phyloP scores from a whole-genome alignment of 2,329 filamentous ascomycete species.

The Penicillium expansum region DNA sequence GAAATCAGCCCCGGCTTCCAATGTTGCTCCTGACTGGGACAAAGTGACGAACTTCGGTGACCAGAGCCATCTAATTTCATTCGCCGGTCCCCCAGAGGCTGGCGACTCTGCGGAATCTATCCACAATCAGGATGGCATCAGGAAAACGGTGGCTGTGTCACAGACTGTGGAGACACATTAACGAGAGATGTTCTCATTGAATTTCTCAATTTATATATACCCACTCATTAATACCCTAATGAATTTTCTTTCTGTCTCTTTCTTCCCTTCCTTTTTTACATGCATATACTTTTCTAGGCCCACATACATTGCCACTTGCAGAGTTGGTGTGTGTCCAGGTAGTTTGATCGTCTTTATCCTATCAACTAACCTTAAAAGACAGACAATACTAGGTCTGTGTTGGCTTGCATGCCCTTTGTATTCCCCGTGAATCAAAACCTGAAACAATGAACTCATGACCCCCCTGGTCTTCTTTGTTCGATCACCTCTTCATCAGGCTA shows the following conservation, averaged over 20 bases:
- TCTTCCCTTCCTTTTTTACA: background rate
- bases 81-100: conserved; percentile 25
- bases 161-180: conserved; percentile 17
- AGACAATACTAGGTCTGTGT: background rate
- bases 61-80: conserved; percentile 34
- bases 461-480: background rate
- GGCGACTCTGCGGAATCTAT: background rate
- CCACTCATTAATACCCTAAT: conserved; percentile 5
- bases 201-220: background rate
- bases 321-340: background rate
- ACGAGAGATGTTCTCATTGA: background rate
- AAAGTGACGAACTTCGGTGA: conserved; percentile 27
- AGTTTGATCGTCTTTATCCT: background rate
- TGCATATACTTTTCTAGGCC: too few species aligned
- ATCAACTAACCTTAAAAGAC: background rate
- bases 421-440: background rate
- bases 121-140: conserved; percentile 17
- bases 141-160: conserved; percentile 21
- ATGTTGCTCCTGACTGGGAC: conserved; percentile 14
- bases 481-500: background rate
- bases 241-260: background rate
- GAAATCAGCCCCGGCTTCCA: conserved; percentile 20
- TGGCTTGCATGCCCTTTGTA: background rate
- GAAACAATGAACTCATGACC: background rate
- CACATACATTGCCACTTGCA: background rate